Evolutionary conservation across 2,329 filamentous ascomycete species (phyloP).

Genomic region (Trichoderma harzianum): DNA sequence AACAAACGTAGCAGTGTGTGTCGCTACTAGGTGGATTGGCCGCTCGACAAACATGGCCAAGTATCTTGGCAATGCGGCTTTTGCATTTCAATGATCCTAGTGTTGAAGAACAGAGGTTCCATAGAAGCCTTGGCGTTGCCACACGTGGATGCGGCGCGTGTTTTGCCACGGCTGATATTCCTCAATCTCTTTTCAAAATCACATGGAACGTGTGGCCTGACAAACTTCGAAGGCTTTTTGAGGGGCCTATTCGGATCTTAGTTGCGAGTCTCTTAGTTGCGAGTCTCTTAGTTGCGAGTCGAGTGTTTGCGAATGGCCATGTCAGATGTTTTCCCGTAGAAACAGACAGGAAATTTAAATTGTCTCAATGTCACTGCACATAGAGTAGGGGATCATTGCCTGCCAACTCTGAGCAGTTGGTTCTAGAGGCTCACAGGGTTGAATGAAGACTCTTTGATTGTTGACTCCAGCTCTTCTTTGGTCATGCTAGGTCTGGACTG

Average conservation of each 20-base stretch:
- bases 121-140: background rate
- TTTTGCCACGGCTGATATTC: background rate
- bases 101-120: background rate
- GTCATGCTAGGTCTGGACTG: background rate
- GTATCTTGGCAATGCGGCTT: background rate
- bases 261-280: background rate
- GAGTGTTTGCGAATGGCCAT: background rate
- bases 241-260: background rate
- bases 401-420: background rate
- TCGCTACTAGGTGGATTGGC: background rate
- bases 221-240: background rate
- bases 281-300: background rate
- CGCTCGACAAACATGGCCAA: background rate
- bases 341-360: background rate
- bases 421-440: background rate
- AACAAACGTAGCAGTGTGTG: background rate
- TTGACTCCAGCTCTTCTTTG: background rate
- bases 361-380: background rate
- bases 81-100: background rate
- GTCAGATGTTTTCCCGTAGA: background rate
- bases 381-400: background rate
- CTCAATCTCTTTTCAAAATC: background rate
- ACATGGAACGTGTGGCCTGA: background rate
- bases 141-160: background rate
- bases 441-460: background rate